Evolutionary conservation across 2,329 filamentous ascomycete genomes (phyloP).

Genomic region (Colletotrichum noveboracense): DNA sequence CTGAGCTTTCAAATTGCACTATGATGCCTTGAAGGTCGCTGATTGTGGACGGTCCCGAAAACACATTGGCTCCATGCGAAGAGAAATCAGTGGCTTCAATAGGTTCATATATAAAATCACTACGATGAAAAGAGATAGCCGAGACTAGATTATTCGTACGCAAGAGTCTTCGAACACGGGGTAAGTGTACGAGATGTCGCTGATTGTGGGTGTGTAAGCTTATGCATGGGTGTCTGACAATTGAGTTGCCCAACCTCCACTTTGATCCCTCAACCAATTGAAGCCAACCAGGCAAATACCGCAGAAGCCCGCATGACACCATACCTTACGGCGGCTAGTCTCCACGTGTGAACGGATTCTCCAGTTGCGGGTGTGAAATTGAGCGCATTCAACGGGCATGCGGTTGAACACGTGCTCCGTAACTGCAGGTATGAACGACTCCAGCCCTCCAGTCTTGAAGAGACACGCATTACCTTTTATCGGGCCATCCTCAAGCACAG

Average conservation of each 20-base stretch:
- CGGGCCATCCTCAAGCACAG: neutral
- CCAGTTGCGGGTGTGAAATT: neutral
- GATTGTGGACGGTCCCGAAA: neutral
- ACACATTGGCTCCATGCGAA: neutral
- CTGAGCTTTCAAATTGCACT: neutral
- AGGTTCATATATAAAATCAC: neutral
- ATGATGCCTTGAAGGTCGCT: neutral
- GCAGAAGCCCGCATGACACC: neutral
- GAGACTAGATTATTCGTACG: neutral
- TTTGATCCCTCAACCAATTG: neutral
- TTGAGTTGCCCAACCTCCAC: neutral
- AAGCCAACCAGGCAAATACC: neutral
- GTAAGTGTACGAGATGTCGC: neutral
- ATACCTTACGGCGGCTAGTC: neutral
- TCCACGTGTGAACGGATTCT: neutral
- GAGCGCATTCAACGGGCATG: neutral
- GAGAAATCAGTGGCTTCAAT: neutral
- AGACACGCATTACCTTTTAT: neutral
- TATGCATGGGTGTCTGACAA: neutral
- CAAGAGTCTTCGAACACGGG: neutral
- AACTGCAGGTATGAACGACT: neutral
- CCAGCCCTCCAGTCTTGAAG: neutral
- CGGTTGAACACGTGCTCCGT: neutral
- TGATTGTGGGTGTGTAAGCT: neutral
- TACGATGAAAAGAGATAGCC: neutral